Evolutionary conservation across 768 basidiomycete genomes (phyloP).

Genomic region (Leccinum ochraceum): DNA sequence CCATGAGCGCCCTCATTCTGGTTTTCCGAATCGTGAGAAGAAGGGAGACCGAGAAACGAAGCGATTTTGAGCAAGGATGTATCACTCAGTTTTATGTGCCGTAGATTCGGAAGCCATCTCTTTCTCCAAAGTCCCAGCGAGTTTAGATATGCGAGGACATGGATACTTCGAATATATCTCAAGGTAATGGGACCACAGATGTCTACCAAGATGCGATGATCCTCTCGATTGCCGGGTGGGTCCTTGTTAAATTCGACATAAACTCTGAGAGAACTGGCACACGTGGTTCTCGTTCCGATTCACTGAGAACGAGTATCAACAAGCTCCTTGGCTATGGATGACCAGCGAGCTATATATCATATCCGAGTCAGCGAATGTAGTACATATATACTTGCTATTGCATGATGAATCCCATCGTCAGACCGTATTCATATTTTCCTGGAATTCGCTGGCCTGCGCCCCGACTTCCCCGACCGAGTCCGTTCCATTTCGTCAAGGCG

Average conservation of each 20-base stretch:
- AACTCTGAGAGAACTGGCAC: no score
- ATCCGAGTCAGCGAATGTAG: neutral
- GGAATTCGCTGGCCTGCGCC: neutral
- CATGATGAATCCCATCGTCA: neutral
- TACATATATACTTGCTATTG: neutral
- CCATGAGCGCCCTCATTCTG: neutral
- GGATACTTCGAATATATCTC: neutral
- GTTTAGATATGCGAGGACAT: neutral
- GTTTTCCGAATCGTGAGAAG: neutral
- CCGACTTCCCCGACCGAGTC: slow-evolving; percentile 7
- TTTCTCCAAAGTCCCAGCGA: neutral
- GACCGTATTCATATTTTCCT: neutral
- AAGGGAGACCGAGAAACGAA: neutral
- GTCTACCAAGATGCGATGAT: neutral
- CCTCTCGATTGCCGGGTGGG: neutral
- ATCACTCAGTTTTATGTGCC: neutral
- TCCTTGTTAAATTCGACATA: neutral
- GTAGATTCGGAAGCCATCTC: neutral
- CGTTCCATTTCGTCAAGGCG: slow-evolving; percentile 22
- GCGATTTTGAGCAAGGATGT: neutral
- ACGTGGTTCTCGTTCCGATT: no score
- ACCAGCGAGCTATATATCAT: neutral
- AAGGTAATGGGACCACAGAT: neutral
- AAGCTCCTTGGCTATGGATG: neutral
- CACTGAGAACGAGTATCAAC: neutral